These are phyloP conservation scores for Cyberlindnera americana DNA, from an alignment of 805 yeast genomes.

Conservation along the genomic window DNA sequence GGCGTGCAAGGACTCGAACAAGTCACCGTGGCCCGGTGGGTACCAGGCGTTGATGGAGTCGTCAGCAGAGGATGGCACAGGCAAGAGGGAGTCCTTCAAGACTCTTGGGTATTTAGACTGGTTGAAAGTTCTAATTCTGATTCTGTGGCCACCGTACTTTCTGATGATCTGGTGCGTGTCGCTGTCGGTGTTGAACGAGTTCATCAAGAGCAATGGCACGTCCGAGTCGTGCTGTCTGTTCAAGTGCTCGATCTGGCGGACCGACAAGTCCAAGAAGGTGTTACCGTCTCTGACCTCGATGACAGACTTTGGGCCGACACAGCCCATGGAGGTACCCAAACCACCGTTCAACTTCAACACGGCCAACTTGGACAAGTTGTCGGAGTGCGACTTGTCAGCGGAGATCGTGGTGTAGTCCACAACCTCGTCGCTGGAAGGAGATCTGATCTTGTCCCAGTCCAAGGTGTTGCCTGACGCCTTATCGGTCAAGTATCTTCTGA, in stretches of 20 bases:
- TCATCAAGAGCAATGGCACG: conserved; percentile 95
- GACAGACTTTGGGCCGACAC: conserved; percentile 98
- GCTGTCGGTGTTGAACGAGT: conserved; percentile 95
- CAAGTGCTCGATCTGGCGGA: conserved; percentile 93
- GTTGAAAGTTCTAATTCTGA: conserved; percentile 91
- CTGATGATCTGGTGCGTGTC: conserved; percentile 94
- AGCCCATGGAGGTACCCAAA: conserved; percentile 98
- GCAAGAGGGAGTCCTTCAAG: conserved; percentile 90
- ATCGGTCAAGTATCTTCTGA: conserved; percentile 87
- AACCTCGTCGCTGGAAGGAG: conserved; percentile 88
- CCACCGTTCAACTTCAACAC: conserved; percentile 98
- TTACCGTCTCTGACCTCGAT: conserved; percentile 99
- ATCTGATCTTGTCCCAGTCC: conserved; percentile 94
- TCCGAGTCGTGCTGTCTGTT: conserved; percentile 88
- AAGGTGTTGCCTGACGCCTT: conserved; percentile 81
- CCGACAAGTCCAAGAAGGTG: conserved; percentile 91
- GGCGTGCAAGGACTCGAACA: conserved; percentile 83
- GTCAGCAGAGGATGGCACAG: conserved; percentile 76
- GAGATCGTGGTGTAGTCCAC: conserved; percentile 63
- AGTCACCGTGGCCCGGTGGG: conserved; percentile 99
- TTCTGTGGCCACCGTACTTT: conserved; percentile 95
- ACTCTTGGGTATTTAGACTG: conserved; percentile 98
- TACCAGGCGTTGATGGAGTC: conserved; percentile 89
- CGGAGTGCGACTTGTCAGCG: conserved; percentile 32
- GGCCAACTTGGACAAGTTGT: conserved; percentile 73